Conservation (phyloP, 2,329 filamentous ascomycete species). For the Berkeleyomyces rouxiae region DNA sequence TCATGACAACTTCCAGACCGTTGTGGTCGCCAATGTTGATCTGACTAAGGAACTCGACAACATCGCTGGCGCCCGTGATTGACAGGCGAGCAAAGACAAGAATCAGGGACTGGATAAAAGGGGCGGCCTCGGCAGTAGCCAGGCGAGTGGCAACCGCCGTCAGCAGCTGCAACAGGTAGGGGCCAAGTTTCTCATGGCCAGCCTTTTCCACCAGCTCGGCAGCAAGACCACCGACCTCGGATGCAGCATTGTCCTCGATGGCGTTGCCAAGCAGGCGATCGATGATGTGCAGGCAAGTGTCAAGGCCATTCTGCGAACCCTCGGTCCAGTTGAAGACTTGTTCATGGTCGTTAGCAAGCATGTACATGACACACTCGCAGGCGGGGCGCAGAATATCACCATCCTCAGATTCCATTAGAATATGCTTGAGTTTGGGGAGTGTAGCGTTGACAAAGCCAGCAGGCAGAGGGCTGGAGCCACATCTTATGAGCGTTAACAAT, state of each 20-base stretch:
- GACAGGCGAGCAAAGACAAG: conserved; percentile 87
- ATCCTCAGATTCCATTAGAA: conserved; percentile 71
- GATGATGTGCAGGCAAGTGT: conserved; percentile 80
- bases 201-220: conserved; percentile 93
- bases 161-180: conserved; percentile 75
- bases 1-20: conserved; percentile 75
- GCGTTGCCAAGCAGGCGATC: conserved; percentile 70
- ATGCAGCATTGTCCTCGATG: conserved; percentile 84
- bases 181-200: conserved; percentile 75
- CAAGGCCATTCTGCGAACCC: conserved; percentile 64
- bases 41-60: conserved; percentile 78
- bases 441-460: conserved; percentile 69
- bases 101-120: conserved; percentile 90
- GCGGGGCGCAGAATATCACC: conserved; percentile 77
- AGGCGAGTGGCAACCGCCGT: conserved; percentile 76
- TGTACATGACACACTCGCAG: conserved; percentile 73
- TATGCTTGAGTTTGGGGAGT: conserved; percentile 69
- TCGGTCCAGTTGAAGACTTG: conserved; percentile 78
- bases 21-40: conserved; percentile 64
- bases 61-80: conserved; percentile 68
- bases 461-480: conserved; percentile 72
- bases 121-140: conserved; percentile 63
- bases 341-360: conserved; percentile 75
- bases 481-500: conserved; percentile 61
- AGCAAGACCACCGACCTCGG: conserved; percentile 88